Base-by-base conservation (phyloP, 495 filamentous ascomycete genomes). In the Aspergillus affinis region DNA sequence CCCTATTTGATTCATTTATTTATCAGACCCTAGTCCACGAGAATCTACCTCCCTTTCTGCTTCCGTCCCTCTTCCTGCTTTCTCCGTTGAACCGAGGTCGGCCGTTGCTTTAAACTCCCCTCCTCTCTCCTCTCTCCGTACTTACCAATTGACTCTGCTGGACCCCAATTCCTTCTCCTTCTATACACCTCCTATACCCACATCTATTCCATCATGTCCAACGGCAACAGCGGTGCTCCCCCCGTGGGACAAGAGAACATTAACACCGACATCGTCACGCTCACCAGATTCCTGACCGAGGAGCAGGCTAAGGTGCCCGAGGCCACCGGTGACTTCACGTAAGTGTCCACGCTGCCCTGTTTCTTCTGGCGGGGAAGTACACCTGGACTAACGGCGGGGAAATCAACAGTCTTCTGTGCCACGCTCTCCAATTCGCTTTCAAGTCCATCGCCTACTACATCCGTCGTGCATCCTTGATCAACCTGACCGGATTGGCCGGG, bases 361-460 rank as follows among this genome's bases (percentile, higher is more conserved):
- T 48, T 52, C 26, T 23, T 29, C 13, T 17, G 13, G 41, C 3
- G 27, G 36, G 36, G 36, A 41, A 41, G 13, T 13, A 15, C 36
- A 4, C 36, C 36, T 13, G 36, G 13, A 41, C 36, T 41, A 41
- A 41, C 36, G 12, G 36, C 36, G 36, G 36, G 36, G 36, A 13
- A 41, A 41, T 49, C 15, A 48, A 59, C 66, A 96, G 92, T 67
- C 85, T 98, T 23, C 85, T 98, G 56, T 97, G 92, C 82, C 94
- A 98, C 72, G 92, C 95, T 59, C 88, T 98, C 32, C 95, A 98
- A 78, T 98, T 97, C 83, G 90, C 94, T 65, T 98, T 98, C 87
- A 98, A 98, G 81, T 93, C 89, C 56, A 98, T 98, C 75, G 93
- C 94, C 64, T 96, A 98, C 84, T 98, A 97, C 81, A 98, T 98